Conservation (phyloP, 768 basidiomycete species). For the Trametes cingulata region DNA sequence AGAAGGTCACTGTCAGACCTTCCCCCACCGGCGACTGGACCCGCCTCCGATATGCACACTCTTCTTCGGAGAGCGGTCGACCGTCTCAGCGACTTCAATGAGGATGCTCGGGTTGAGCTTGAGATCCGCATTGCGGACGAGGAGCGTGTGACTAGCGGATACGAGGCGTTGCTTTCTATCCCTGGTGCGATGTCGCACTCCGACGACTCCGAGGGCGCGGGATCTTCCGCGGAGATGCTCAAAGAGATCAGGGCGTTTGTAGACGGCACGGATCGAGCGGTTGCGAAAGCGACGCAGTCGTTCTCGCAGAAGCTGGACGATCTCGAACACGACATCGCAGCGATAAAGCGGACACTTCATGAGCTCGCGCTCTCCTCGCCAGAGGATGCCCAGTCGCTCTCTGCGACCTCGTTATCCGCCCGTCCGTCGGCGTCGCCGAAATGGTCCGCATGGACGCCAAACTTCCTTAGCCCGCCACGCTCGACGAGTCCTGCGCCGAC, state of each 20-base stretch:
- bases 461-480: constrained; percentile 45
- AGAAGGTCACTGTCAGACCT: constrained; percentile 37
- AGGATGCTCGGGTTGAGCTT: constrained; percentile 80
- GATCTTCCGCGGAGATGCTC: constrained; percentile 40
- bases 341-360: constrained; percentile 60
- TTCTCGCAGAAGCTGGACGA: constrained; percentile 68
- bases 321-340: constrained; percentile 74
- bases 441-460: constrained; percentile 58
- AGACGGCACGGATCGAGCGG: constrained; percentile 49
- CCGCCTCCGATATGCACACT: constrained; percentile 13
- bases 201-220: constrained; percentile 22
- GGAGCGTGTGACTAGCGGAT: constrained; percentile 61
- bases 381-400: neutral
- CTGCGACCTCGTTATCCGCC: constrained; percentile 9
- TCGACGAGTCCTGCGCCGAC: constrained; percentile 54
- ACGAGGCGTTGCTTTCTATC: constrained; percentile 64
- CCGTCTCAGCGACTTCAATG: constrained; percentile 70
- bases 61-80: constrained; percentile 54
- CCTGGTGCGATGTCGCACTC: constrained; percentile 44
- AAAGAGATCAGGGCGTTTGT: constrained; percentile 57
- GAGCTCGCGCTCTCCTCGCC: constrained; percentile 35
- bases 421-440: constrained; percentile 19
- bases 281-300: constrained; percentile 46
- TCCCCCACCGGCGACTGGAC: constrained; percentile 11
- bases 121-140: constrained; percentile 81